Evolutionary conservation across 768 basidiomycete genomes (phyloP), one percentile per base, ranked within the genome.

Genomic region (Candolleomyces aberdarensis): DNA sequence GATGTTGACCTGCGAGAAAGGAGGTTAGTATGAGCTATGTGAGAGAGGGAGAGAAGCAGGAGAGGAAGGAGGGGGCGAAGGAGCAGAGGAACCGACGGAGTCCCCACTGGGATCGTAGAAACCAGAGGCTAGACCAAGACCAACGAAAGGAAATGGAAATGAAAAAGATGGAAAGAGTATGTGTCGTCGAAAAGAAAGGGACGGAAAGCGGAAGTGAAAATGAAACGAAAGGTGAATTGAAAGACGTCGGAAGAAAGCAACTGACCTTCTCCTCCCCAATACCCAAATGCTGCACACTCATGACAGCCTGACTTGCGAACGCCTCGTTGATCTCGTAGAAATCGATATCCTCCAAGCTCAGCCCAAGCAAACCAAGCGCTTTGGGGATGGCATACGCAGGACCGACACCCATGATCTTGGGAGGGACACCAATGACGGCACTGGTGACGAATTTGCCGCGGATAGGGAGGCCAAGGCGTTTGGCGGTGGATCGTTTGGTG

Each of bases 251-350:
- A 26, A 26, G 26, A 26, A 26, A 26, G 26, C 26, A 26, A 26
- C 26, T 26, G 26, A 26, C 26, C 26, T 26, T 26, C 26, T 26
- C 26, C 26, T 2, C 26, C 26, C 26, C 26, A 26, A 95, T 84
- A 22, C 84, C 84, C 57, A 96, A 74, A 64, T 84, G 82, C 64
- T 91, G 75, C 31, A 94, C 72, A 50, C 77, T 83, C 75, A 88
- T 92, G 48, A 95, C 77, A 2, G 92, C 92, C 72, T 91, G 89
- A 32, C 83, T 85, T 31, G 94, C 92, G 70, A 94, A 95, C 32
- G 94, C 93, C 74, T 94, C 93, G 71, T 95, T 95, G 74, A 94
- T 93, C 76, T 95, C 92, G 75, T 79, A 96, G 70, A 96, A 92
- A 75, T 96, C 94, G 65, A 96, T 77, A 66, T 96, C 94, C 50